Evolutionary conservation across 345 rosid species (phyloP), one percentile per base, ranked within the genome.

Genomic region (Citrus unshiu): DNA sequence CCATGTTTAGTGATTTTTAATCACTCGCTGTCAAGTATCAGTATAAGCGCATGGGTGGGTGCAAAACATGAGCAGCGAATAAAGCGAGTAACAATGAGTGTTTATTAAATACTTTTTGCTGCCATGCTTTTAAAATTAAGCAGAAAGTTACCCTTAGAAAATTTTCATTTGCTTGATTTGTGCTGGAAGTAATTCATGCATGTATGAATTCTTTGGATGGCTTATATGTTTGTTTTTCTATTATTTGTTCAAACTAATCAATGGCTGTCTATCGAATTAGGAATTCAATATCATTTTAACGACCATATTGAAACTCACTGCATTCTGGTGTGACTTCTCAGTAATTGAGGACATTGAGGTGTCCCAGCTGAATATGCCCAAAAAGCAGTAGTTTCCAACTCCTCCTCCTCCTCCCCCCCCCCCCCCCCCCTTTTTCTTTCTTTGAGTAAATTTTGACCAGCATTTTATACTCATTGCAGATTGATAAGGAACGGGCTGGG

Each of bases 401-500:
- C 5, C 39, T 5, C 39, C 39, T 1, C 4, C 14, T 0, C 1
- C 12, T 13, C 16, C 4, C 13, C 12, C 12, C 46, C 16, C 4
- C 13, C 12, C 29, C 1, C 10, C 43, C 46, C 3, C n/a, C 0
- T 2, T 21, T 6, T 34, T 9, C 56, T 51, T 58, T 43, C 9
- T n/a, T n/a, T 34, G 51, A 35, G 16, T 66, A 66, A 21, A 37
- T 35, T 35, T 35, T 35, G 69, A 66, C 12, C 49, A 21, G 27
- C 12, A 30, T 35, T 63, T 66, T 66, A 35, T 22, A 14, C 35
- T 35, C 40, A 35, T 66, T 66, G 70, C 70, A 97, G 98, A 88
- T 97, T 62, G 91, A 94, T 80, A 93, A 92, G 85, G 86, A 78
- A 85, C 85, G 78, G 73, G 97, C 93, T 67, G 99, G 99, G 67